phyloP scores from a whole-genome alignment of 2,329 filamentous ascomycete genomes.

The Parafenestella ontariensis region DNA sequence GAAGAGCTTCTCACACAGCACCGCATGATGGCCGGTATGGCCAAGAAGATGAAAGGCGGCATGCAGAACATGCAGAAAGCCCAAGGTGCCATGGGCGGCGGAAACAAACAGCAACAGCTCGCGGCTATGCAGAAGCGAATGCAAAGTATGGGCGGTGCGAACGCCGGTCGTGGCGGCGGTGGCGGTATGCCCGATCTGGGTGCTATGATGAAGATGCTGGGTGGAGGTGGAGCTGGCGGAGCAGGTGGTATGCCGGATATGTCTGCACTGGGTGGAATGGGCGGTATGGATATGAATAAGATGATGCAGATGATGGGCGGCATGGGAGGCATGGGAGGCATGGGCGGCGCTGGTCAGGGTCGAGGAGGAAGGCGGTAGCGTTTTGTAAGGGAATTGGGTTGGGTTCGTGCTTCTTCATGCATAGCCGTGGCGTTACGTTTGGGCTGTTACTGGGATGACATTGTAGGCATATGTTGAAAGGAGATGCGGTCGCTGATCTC shows the following conservation, averaged over 20 bases:
- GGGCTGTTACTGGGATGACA: constrained; percentile 1
- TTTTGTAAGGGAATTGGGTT: neutral
- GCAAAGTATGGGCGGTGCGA: constrained; percentile 85
- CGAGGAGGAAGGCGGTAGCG: constrained; percentile 34
- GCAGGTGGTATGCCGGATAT: constrained; percentile 70
- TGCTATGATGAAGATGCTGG: constrained; percentile 91
- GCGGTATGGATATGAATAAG: constrained; percentile 50
- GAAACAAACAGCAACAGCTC: constrained; percentile 91
- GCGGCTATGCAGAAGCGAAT: constrained; percentile 97
- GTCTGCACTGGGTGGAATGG: constrained; percentile 66
- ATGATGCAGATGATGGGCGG: constrained; percentile 49
- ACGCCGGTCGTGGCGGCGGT: constrained; percentile 57
- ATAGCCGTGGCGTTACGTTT: constrained; percentile 44
- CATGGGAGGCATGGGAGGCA: constrained; percentile 34
- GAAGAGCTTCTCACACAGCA: constrained; percentile 98
- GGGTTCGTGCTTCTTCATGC: constrained; percentile 22
- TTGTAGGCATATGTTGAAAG: neutral
- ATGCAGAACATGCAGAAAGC: constrained; percentile 98
- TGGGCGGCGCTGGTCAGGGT: constrained; percentile 21
- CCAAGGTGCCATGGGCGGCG: constrained; percentile 87
- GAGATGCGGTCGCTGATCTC: too few species aligned
- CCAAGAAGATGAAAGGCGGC: constrained; percentile 97
- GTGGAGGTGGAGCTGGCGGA: constrained; percentile 66
- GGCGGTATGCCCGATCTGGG: constrained; percentile 78
- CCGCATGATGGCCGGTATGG: constrained; percentile 98